These are phyloP conservation scores for Erythrophleum fordii DNA, from an alignment of 306 rosid genomes.

Conservation along the genomic window DNA sequence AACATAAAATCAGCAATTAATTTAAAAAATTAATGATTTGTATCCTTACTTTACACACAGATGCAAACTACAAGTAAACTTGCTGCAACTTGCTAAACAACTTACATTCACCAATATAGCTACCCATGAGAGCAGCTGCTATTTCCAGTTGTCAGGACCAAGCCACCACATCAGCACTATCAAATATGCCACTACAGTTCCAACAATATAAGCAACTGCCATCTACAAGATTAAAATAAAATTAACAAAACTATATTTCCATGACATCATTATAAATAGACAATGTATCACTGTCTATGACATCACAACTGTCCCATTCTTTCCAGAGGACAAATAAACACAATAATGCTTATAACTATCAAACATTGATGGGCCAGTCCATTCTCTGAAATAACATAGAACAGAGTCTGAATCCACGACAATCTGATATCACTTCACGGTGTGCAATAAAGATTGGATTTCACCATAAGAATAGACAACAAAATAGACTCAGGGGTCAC, in stretches of 20 bases:
- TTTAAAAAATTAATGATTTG: background rate
- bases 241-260: background rate
- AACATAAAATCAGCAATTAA: slow-evolving; percentile 2
- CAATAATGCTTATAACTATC: background rate
- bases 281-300: background rate
- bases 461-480: background rate
- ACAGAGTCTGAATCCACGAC: background rate
- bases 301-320: background rate
- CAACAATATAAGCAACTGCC: slow-evolving; percentile 44
- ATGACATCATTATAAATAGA: background rate
- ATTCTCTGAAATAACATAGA: background rate
- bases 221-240: slow-evolving; percentile 28
- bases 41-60: background rate
- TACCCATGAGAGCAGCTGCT: slow-evolving; percentile 53
- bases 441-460: background rate
- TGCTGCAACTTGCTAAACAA: slow-evolving; percentile 23
- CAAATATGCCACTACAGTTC: slow-evolving; percentile 49
- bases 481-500: background rate
- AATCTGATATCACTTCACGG: background rate
- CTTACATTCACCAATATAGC: slow-evolving; percentile 57
- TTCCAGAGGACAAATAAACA: background rate
- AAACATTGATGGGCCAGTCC: background rate
- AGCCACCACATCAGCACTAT: slow-evolving; percentile 51
- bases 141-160: slow-evolving; percentile 53
- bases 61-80: slow-evolving; percentile 8